Conservation (phyloP, 208 protist species). For the Lotmaria passim region DNA sequence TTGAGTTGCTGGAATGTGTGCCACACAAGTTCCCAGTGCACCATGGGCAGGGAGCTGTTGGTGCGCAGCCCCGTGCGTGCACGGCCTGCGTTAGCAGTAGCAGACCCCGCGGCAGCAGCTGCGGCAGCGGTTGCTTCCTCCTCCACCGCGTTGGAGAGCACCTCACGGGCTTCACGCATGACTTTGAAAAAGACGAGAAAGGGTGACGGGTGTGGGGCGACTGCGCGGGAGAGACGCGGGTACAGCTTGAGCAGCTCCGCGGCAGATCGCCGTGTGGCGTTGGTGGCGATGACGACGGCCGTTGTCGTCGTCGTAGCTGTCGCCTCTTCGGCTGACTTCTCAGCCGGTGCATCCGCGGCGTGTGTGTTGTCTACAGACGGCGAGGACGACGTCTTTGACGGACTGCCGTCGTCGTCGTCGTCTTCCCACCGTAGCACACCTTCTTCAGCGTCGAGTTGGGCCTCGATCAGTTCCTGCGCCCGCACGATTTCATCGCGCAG, state of each 20-base stretch:
- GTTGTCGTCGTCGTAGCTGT: not conserved
- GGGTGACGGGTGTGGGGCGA: constrained; percentile 59
- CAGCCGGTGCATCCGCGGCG: no score
- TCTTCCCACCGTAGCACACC: not conserved
- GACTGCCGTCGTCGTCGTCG: not conserved
- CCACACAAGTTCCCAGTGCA: constrained; percentile 89
- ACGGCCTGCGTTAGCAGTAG: not conserved
- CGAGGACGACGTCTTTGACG: no score
- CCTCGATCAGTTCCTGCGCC: constrained; percentile 27
- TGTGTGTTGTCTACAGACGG: no score
- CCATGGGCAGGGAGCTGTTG: constrained; percentile 57
- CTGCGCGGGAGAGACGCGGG: constrained; percentile 25
- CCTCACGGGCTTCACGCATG: constrained; percentile 69
- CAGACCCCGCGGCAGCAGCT: not conserved
- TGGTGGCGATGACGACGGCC: not conserved
- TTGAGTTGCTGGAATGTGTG: constrained; percentile 79
- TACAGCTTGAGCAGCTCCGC: constrained; percentile 6
- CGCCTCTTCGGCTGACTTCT: not conserved
- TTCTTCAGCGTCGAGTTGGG: constrained; percentile 25
- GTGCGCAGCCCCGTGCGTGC: constrained; percentile 3
- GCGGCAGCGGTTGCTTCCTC: constrained; percentile 13
- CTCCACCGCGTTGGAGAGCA: constrained; percentile 38
- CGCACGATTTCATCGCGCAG: constrained; percentile 43
- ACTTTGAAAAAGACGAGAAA: constrained; percentile 85
- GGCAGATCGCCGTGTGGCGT: not conserved